Conservation (phyloP, 208 protist genomes). For the Chromosphaera perkinsii region DNA sequence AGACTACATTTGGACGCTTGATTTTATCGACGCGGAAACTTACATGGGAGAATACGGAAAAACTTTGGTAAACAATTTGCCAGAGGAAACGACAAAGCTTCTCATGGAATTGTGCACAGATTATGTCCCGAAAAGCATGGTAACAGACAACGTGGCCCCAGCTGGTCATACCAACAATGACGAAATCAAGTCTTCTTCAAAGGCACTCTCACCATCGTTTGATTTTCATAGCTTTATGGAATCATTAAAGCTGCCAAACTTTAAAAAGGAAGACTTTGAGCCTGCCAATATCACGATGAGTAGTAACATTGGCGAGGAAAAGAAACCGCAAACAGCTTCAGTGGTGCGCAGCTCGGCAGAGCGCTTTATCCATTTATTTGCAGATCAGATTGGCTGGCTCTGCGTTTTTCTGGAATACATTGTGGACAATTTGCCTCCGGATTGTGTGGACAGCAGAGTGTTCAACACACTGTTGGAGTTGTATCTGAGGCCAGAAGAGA, state of each 20-base stretch:
- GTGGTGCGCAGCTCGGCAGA: conserved; percentile 43
- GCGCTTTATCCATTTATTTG: conserved; percentile 80
- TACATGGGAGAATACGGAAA: conserved; percentile 77
- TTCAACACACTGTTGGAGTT: conserved; percentile 90
- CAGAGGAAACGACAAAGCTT: conserved; percentile 51
- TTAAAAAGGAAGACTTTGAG: too few species aligned
- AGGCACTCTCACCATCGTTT: too few species aligned
- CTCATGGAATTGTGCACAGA: conserved; percentile 60
- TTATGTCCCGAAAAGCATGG: conserved; percentile 28
- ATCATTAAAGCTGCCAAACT: too few species aligned
- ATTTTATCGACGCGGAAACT: conserved; percentile 67
- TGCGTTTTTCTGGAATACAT: conserved; percentile 78
- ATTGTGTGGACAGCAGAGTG: conserved; percentile 44
- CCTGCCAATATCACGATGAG: background rate
- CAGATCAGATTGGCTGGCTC: conserved; percentile 73
- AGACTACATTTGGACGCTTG: conserved; percentile 62
- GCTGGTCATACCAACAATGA: background rate
- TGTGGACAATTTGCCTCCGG: conserved; percentile 36
- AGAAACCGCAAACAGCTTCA: background rate
- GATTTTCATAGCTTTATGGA: too few species aligned
- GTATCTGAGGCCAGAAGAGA: conserved; percentile 67
- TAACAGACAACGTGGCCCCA: background rate
- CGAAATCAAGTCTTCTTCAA: too few species aligned
- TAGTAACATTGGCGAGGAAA: background rate
- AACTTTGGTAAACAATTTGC: conserved; percentile 42